phyloP scores from a whole-genome alignment of 805 yeast species.

The Saccharomyces cerevisiae region DNA sequence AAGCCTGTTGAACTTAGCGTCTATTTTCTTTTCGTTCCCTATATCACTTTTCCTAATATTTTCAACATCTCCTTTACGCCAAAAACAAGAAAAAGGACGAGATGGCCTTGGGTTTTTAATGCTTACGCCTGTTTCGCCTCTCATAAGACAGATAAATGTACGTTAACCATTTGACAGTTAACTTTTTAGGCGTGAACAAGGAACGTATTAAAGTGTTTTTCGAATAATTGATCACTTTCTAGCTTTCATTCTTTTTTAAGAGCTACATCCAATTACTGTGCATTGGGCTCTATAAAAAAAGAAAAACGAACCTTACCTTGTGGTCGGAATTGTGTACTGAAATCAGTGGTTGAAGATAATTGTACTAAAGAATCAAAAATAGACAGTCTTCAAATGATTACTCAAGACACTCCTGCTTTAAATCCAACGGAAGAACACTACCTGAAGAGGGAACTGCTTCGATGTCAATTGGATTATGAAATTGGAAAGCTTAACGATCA shows the following conservation, averaged over 20 bases:
- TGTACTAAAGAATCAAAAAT: neutral
- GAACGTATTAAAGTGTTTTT: neutral
- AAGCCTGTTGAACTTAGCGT: neutral
- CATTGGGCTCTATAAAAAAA: neutral
- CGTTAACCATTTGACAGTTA: neutral
- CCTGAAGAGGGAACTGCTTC: slow-evolving; percentile 71
- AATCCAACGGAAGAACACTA: slow-evolving; percentile 75
- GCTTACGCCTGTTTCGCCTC: neutral
- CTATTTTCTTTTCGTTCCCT: neutral
- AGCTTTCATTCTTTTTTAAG: too few species aligned
- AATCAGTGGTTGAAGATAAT: neutral
- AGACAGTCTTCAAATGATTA: neutral
- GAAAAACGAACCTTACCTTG: neutral
- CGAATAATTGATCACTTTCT: neutral
- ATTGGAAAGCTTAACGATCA: slow-evolving; percentile 50
- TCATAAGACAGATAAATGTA: neutral
- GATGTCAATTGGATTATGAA: slow-evolving; percentile 55
- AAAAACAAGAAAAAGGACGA: neutral
- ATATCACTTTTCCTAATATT: neutral
- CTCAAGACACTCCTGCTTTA: slow-evolving; percentile 14
- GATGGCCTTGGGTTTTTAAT: neutral
- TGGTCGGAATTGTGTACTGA: neutral
- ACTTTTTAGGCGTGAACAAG: neutral
- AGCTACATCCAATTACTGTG: neutral
- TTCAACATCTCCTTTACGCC: neutral